These are phyloP conservation scores for Skeletonema costatum DNA, from an alignment of 108 stramenopile species.

Conservation along the genomic window DNA sequence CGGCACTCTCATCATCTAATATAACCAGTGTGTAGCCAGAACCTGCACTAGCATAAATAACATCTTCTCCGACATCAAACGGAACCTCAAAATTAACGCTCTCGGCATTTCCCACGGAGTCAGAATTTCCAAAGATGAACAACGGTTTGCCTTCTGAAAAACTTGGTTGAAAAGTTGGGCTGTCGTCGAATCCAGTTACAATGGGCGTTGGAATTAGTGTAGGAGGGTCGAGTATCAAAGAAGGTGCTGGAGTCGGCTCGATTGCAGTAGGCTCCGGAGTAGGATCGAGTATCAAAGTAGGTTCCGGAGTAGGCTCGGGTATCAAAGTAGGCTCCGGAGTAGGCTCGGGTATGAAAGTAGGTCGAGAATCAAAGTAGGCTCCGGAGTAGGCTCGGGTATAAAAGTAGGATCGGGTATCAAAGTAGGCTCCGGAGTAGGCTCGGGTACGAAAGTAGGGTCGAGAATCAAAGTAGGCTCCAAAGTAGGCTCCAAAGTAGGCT, in stretches of 20 bases:
- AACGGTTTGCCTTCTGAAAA: neutral
- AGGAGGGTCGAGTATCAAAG: neutral
- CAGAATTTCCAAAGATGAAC: neutral
- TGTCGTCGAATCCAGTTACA: neutral
- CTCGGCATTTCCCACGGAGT: neutral
- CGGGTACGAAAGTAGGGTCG: neutral
- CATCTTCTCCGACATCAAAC: slow-evolving; percentile 3
- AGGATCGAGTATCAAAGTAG: neutral
- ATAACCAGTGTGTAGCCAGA: slow-evolving; percentile 15
- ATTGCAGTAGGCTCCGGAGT: neutral
- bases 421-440: neutral
- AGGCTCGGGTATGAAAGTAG: neutral
- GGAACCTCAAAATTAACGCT: neutral
- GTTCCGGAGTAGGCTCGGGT: neutral
- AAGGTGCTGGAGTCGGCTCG: neutral
- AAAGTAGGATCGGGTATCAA: neutral
- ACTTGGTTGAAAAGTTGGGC: neutral
- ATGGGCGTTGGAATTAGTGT: neutral
- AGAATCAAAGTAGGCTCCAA: neutral
- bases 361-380: neutral
- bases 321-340: neutral
- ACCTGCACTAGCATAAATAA: slow-evolving; percentile 5
- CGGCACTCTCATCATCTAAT: slow-evolving; percentile 8
- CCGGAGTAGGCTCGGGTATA: neutral
- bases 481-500: neutral